phyloP scores from a whole-genome alignment of 1,139 yeast species.

The Protomyces arabidopsidicola region DNA sequence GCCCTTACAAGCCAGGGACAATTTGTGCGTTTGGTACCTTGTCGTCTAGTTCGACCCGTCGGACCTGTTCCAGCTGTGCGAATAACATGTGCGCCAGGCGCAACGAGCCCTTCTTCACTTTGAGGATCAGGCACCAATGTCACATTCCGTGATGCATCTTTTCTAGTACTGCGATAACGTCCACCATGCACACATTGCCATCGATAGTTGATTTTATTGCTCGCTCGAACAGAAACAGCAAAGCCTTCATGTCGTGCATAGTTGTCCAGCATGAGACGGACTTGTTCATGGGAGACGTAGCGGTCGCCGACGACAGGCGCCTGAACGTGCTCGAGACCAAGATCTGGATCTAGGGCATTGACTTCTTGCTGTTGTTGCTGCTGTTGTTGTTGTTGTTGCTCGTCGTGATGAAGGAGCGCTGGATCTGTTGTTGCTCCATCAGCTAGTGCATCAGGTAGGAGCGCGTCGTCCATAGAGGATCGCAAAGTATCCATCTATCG shows the following conservation, averaged over 20 bases:
- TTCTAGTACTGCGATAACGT: constrained; percentile 5
- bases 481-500: too few relatives aligned
- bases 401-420: too few relatives aligned
- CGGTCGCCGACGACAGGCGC: constrained; percentile 15
- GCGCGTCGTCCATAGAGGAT: too few relatives aligned
- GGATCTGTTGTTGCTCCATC: too few relatives aligned
- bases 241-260: constrained; percentile 11
- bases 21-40: constrained; percentile 3
- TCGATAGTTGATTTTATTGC: constrained; percentile 7
- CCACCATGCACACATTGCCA: constrained; percentile 23
- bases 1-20: constrained; percentile 21
- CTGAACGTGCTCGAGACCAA: not conserved
- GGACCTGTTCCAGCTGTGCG: not conserved
- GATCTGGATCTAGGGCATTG: not conserved
- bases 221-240: constrained; percentile 9
- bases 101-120: not conserved
- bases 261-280: constrained; percentile 4
- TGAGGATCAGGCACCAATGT: not conserved
- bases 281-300: constrained; percentile 9
- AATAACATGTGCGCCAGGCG: not conserved
- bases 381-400: too few relatives aligned
- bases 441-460: too few relatives aligned
- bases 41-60: constrained; percentile 2
- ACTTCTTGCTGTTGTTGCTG: too few relatives aligned
- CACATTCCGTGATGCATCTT: not conserved